Conservation (phyloP, 2,329 filamentous ascomycete genomes). For the Botrytis aclada region DNA sequence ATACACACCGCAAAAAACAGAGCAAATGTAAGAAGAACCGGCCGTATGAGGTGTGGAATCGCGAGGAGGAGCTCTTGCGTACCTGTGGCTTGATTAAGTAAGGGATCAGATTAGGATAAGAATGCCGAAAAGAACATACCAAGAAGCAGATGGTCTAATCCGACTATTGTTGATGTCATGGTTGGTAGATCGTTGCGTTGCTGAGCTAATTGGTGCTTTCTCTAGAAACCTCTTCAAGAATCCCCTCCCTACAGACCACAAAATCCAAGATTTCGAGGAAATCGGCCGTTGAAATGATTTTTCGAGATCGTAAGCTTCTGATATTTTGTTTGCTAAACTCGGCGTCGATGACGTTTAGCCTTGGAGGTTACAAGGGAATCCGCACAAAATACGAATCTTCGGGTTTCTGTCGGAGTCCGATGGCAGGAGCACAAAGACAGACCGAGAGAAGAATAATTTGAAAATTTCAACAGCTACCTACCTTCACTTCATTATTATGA, state of each 20-base stretch:
- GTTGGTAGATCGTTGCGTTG: background rate
- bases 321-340: background rate
- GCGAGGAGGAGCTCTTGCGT: background rate
- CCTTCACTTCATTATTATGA: background rate
- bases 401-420: background rate
- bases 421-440: background rate
- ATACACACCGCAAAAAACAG: background rate
- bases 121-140: background rate
- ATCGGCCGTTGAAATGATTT: background rate
- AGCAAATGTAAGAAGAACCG: background rate
- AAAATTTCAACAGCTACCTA: background rate
- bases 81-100: background rate
- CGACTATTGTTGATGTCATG: background rate
- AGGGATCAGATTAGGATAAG: background rate
- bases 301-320: background rate
- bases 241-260: background rate
- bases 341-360: background rate
- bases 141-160: background rate
- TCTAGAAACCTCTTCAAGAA: background rate
- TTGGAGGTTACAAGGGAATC: background rate
- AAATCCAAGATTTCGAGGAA: background rate
- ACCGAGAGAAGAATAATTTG: too few species aligned
- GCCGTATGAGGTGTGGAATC: background rate
- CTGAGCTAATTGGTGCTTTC: background rate
- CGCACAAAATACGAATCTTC: background rate